Percentiles rank a stretch among this genome's conserved stretches.
Evolutionary conservation across 495 filamentous ascomycete genomes (phyloP).

Genomic region (Xylaria bambusicola): DNA sequence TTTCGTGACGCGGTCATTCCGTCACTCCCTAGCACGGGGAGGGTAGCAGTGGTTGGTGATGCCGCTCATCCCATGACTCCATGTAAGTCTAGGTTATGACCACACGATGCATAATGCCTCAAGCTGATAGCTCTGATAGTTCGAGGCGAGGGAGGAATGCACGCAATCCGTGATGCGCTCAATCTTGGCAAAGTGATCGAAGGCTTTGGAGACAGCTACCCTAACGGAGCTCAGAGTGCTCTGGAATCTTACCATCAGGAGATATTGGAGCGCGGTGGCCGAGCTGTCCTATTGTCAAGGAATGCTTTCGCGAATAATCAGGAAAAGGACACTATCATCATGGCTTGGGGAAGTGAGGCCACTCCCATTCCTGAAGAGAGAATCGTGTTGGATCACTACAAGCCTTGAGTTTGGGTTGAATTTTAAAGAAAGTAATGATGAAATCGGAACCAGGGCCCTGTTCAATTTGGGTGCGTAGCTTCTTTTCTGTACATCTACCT

Average conservation of each 20-base stretch:
- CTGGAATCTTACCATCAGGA: conserved; percentile 27
- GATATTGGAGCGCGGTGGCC: conserved; percentile 8
- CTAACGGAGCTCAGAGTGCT: background rate
- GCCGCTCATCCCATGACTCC: conserved; percentile 64
- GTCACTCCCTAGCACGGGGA: conserved; percentile 31
- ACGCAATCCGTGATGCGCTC: conserved; percentile 43
- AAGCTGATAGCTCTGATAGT: background rate
- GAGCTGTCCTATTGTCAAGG: conserved; percentile 7
- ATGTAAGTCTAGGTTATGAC: conserved; percentile 48
- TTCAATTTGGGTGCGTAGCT: too few relatives aligned
- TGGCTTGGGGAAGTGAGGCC: conserved; percentile 3
- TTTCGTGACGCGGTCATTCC: conserved; percentile 24
- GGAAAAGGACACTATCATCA: background rate
- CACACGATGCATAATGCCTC: background rate
- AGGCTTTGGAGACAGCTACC: background rate
- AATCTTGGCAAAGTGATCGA: conserved; percentile 23
- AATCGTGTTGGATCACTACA: background rate
- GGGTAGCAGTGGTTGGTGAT: conserved; percentile 59
- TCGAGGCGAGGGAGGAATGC: conserved; percentile 25
- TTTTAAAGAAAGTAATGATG: too few relatives aligned
- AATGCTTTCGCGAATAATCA: conserved; percentile 1
- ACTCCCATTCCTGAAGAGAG: background rate
- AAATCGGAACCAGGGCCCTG: too few relatives aligned
- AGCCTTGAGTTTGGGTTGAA: too few relatives aligned
- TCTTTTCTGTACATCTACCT: too few relatives aligned